These are phyloP conservation scores for Fusarium sublunatum DNA, from an alignment of 2,329 filamentous ascomycete genomes.

Conservation along the genomic window DNA sequence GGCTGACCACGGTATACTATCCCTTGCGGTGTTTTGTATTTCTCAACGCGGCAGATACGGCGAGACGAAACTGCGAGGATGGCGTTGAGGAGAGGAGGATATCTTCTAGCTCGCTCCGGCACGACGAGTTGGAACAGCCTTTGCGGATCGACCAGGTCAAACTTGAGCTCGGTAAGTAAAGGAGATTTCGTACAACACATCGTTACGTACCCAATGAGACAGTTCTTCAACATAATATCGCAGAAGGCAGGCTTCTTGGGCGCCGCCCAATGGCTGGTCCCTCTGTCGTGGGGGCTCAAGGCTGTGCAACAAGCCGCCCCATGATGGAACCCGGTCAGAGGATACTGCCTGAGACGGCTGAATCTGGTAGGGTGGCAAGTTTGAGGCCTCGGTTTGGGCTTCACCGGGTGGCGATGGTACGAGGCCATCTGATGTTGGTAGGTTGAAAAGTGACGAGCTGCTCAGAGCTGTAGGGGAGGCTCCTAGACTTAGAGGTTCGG, in stretches of 20 bases:
- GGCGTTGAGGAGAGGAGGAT: conserved; percentile 30
- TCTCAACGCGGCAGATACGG: conserved; percentile 18
- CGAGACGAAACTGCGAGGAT: conserved; percentile 35
- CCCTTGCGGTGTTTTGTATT: conserved; percentile 15
- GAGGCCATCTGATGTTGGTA: neutral
- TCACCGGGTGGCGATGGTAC: neutral
- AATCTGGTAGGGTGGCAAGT: neutral
- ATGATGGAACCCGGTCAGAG: conserved; percentile 25
- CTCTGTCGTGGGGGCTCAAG: conserved; percentile 11
- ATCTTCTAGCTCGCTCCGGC: conserved; percentile 29
- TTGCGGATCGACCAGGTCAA: conserved; percentile 32
- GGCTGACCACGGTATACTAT: conserved; percentile 31
- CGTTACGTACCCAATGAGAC: conserved; percentile 25
- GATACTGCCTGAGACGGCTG: neutral
- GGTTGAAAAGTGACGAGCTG: neutral
- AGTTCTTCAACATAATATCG: conserved; percentile 38
- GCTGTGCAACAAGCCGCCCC: conserved; percentile 8
- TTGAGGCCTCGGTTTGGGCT: neutral
- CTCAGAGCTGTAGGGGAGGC: conserved; percentile 2
- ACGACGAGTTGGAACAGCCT: conserved; percentile 27
- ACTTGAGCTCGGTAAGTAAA: conserved; percentile 9
- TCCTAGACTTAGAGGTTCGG: neutral
- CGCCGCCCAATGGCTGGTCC: neutral
- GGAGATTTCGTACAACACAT: no score
- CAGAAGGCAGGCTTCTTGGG: conserved; percentile 38